Base-by-base conservation (phyloP, 1,139 yeast species). In the Protomyces inundatus region DNA sequence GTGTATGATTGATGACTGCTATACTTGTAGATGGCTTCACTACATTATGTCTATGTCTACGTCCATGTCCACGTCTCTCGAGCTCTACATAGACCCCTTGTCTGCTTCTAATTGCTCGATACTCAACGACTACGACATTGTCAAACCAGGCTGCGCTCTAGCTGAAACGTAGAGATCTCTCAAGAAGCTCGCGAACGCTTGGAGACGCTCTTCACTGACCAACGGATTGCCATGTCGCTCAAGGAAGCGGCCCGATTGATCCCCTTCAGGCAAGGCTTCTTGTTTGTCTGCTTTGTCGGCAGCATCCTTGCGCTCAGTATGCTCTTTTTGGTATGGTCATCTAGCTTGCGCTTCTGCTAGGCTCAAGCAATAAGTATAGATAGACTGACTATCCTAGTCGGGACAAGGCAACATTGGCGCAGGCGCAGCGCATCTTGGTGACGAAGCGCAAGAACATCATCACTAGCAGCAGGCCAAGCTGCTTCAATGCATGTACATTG, bases 361-460 rank as follows among this genome's bases (percentile, higher is more conserved):
- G 14, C 14, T 9, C 7, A 23, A 23, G 23, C 23, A 2, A 23
- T 23, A 23, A 23, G 2, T 23, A 23, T 23, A 23, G 23, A 23
- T 1, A 23, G 23, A 23, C 23, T 23, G 23, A 23, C 23, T 1
- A 23, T 39, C 9, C 9, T 16, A 16, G 35, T 37, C 35, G 16
- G 56, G 62, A 5, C 46, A 52, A 37, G 56, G 62, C 34, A 52
- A 52, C 30, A 51, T 52, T 10, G 48, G 48, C 33, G 55, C 56
- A 33, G 35, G 40, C 42, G 35, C 42, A 5, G 34, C 23, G 33
- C 62, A 58, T 23, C 56, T 39, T 6, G 62, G 62, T 9, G 62
- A 58, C 36, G 62, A 58, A 52, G 62, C 62, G 9, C 62, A 58
- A 35, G 56, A 58, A 35, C 62, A 58, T 34, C 62, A 58, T 42